Conservation (phyloP, 1,284 basidiomycete species). For the Malassezia pachydermatis region DNA sequence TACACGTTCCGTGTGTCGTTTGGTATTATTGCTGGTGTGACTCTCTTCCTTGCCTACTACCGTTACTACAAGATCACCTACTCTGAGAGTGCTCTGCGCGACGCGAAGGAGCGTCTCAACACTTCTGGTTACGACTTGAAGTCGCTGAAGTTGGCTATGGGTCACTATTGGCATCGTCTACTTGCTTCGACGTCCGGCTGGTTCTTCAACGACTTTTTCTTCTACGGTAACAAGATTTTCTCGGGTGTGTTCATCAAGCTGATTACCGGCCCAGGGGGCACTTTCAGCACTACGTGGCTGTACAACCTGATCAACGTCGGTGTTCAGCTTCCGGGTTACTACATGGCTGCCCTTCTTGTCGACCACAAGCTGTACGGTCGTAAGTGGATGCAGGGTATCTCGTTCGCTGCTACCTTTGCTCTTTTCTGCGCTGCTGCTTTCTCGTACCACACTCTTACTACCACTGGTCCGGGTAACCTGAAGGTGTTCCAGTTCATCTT, state of each 20-base stretch:
- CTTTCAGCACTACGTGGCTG: constrained; percentile 52
- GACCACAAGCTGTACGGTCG: constrained; percentile 53
- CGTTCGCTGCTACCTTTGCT: constrained; percentile 52
- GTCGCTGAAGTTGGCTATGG: constrained; percentile 52
- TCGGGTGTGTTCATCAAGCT: constrained; percentile 47
- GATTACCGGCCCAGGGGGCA: constrained; percentile 48
- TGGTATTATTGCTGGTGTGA: constrained; percentile 52
- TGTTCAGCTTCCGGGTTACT: constrained; percentile 53
- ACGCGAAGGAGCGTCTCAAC: constrained; percentile 51
- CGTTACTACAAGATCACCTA: constrained; percentile 52
- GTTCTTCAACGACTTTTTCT: constrained; percentile 54
- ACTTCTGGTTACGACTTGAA: constrained; percentile 53
- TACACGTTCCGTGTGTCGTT: constrained; percentile 55
- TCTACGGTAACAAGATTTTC: constrained; percentile 50
- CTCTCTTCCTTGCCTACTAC: constrained; percentile 54
- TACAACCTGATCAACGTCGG: constrained; percentile 53
- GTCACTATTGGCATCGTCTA: constrained; percentile 53
- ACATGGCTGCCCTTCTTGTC: constrained; percentile 54
- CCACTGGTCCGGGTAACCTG: constrained; percentile 38
- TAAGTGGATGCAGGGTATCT: constrained; percentile 53
- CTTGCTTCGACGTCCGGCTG: constrained; percentile 52
- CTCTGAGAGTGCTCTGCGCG: constrained; percentile 47
- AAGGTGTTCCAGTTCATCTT: constrained; percentile 52
- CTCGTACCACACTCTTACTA: constrained; percentile 47
- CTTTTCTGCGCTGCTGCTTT: constrained; percentile 50